These are phyloP conservation scores for Endotrypanum monterogeii DNA, from an alignment of 208 protist species.

Conservation along the genomic window DNA sequence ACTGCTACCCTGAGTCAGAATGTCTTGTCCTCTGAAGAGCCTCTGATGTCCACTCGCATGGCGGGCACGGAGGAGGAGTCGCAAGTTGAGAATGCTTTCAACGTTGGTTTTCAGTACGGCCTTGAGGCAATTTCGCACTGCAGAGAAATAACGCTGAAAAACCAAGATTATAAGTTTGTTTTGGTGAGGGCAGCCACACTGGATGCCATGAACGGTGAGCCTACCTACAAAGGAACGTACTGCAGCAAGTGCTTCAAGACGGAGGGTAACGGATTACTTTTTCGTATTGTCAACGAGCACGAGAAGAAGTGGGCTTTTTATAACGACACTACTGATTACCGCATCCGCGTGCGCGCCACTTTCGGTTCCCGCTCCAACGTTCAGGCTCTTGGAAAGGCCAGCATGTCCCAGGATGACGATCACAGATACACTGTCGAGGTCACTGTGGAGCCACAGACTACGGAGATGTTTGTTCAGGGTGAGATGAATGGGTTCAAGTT, in stretches of 20 bases:
- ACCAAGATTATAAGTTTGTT: slow-evolving; percentile 46
- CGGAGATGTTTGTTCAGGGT: slow-evolving; percentile 76
- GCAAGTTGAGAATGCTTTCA: slow-evolving; percentile 53
- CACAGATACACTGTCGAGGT: slow-evolving; percentile 50
- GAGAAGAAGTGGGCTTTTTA: slow-evolving; percentile 81
- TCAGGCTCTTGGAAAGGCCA: slow-evolving; percentile 42
- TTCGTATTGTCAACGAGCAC: slow-evolving; percentile 76
- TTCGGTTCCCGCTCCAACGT: slow-evolving; percentile 66
- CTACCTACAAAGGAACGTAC: slow-evolving; percentile 63
- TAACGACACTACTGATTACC: slow-evolving; percentile 72
- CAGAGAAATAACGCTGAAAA: slow-evolving; percentile 50
- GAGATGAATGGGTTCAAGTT: slow-evolving; percentile 74
- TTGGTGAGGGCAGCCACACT: slow-evolving; percentile 32
- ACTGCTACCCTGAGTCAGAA: slow-evolving; percentile 43
- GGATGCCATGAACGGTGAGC: slow-evolving; percentile 34
- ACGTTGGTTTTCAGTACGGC: slow-evolving; percentile 61
- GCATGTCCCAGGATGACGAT: slow-evolving; percentile 36
- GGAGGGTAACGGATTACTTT: slow-evolving; percentile 68
- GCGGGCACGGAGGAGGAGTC: slow-evolving; percentile 47
- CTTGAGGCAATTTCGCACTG: slow-evolving; percentile 37
- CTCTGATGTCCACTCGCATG: slow-evolving; percentile 54
- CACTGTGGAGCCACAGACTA: slow-evolving; percentile 48
- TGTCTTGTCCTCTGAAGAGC: slow-evolving; percentile 43
- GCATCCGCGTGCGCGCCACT: slow-evolving; percentile 51
- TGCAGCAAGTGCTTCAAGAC: slow-evolving; percentile 70